Percentiles rank a stretch among this genome's conserved stretches.
Conservation (phyloP, 257 asterid species). For the Lycium barbarum region DNA sequence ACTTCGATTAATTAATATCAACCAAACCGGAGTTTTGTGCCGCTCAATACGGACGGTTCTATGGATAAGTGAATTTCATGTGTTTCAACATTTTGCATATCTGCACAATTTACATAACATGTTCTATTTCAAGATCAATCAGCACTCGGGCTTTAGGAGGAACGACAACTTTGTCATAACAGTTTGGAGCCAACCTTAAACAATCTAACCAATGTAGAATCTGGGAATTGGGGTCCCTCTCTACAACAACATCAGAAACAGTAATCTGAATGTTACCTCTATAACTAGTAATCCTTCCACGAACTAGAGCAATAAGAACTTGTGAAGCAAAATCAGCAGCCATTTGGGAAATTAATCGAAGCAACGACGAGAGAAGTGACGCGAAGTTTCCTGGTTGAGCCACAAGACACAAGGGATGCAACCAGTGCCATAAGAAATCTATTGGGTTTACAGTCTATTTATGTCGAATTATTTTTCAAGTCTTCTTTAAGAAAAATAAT, state of each 20-base stretch:
- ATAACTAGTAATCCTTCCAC: slow-evolving; percentile 68
- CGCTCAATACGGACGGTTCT: too few species aligned
- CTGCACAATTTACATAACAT: background rate
- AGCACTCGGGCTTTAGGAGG: background rate
- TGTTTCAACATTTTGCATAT: background rate
- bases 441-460: slow-evolving; percentile 54
- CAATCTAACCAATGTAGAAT: slow-evolving; percentile 77
- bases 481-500: too few species aligned
- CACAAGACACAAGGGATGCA: slow-evolving; percentile 80
- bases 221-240: slow-evolving; percentile 80
- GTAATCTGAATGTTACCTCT: slow-evolving; percentile 67
- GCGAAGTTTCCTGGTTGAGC: slow-evolving; percentile 70
- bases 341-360: slow-evolving; percentile 66
- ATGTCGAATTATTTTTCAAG: background rate
- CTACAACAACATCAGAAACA: slow-evolving; percentile 71
- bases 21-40: too few species aligned
- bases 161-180: slow-evolving; percentile 42
- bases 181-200: slow-evolving; percentile 48
- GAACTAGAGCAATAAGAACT: slow-evolving; percentile 66
- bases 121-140: background rate
- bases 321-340: slow-evolving; percentile 53
- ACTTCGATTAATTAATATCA: too few species aligned
- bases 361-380: slow-evolving; percentile 61
- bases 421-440: slow-evolving; percentile 75
- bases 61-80: too few species aligned